Evolutionary conservation across 768 basidiomycete genomes (phyloP).

Genomic region (Termitomyces titanicus): DNA sequence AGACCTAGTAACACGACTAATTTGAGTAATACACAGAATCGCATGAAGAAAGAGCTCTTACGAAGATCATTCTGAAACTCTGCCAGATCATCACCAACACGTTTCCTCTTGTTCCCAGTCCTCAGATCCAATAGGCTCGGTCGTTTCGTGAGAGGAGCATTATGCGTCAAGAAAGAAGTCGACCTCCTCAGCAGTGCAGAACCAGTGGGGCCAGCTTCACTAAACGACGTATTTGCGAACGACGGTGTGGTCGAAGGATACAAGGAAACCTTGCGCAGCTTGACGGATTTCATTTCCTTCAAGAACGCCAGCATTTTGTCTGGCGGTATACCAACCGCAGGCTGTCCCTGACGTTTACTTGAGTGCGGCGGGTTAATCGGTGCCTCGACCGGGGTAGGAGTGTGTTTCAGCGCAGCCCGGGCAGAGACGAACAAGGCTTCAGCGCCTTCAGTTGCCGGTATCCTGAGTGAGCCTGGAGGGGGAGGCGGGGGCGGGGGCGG

Average conservation of each 20-base stretch:
- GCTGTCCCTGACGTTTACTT: conserved; percentile 48
- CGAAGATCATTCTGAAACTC: conserved; percentile 28
- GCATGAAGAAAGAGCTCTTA: conserved; percentile 21
- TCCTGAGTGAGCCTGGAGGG: conserved; percentile 28
- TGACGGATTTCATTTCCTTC: conserved; percentile 73
- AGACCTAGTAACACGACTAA: conserved; percentile 13
- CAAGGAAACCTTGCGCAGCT: conserved; percentile 51
- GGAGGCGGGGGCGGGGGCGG: conserved; percentile 44
- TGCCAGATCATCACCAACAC: conserved; percentile 22
- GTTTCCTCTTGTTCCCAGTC: conserved; percentile 33
- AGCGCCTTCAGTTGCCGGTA: conserved; percentile 23
- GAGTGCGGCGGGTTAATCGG: conserved; percentile 54
- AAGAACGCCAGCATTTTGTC: conserved; percentile 85
- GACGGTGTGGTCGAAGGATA: conserved; percentile 14
- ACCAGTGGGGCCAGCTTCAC: neutral
- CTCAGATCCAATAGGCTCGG: neutral
- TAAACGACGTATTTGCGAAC: conserved; percentile 5
- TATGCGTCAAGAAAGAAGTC: neutral
- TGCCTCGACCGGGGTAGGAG: conserved; percentile 54
- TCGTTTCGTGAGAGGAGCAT: neutral
- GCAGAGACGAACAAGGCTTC: conserved; percentile 49
- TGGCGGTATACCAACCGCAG: conserved; percentile 68
- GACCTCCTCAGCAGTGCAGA: neutral
- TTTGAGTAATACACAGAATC: neutral
- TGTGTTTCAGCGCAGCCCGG: conserved; percentile 64